Conservation (phyloP, 148 eudicot genomes). For the Fagopyrum esculentum region DNA sequence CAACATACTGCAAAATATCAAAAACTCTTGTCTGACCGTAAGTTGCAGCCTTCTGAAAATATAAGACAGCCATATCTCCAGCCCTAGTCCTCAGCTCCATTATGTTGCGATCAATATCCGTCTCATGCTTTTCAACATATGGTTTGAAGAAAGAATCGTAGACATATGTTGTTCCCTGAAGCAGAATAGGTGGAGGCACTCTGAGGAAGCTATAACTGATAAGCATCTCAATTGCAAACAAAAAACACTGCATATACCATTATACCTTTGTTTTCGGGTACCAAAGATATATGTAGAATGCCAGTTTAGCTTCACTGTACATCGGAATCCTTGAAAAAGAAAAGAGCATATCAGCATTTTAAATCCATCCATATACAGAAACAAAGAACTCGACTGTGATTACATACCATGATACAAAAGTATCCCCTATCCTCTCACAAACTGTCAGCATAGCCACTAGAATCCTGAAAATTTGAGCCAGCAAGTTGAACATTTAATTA, state of each 20-base stretch:
- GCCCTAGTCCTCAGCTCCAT: slow-evolving; percentile 82
- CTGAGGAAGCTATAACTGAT: not conserved
- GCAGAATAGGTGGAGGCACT: not conserved
- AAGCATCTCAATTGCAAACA: slow-evolving; percentile 11
- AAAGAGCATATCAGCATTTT: not conserved
- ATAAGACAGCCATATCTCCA: slow-evolving; percentile 63
- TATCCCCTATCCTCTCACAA: slow-evolving; percentile 71
- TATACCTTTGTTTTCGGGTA: slow-evolving; percentile 76
- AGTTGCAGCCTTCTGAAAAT: slow-evolving; percentile 67
- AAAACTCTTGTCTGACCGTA: slow-evolving; percentile 75
- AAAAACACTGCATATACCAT: slow-evolving; percentile 36
- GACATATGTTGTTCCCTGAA: slow-evolving; percentile 82
- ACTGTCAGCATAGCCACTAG: slow-evolving; percentile 76
- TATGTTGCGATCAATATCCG: slow-evolving; percentile 86
- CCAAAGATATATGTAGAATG: slow-evolving; percentile 82
- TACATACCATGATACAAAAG: slow-evolving; percentile 79
- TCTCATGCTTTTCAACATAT: slow-evolving; percentile 73
- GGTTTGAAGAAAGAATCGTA: slow-evolving; percentile 89
- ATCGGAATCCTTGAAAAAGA: slow-evolving; percentile 69
- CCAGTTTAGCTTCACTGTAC: slow-evolving; percentile 96
- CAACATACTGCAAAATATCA: slow-evolving; percentile 83
- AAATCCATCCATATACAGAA: not conserved
- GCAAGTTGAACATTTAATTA: not conserved
- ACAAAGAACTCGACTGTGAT: not conserved
- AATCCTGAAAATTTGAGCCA: slow-evolving; percentile 51